Evolutionary conservation across 805 yeast species (phyloP).

Genomic region (Vanderwaltozyma yarrowii): DNA sequence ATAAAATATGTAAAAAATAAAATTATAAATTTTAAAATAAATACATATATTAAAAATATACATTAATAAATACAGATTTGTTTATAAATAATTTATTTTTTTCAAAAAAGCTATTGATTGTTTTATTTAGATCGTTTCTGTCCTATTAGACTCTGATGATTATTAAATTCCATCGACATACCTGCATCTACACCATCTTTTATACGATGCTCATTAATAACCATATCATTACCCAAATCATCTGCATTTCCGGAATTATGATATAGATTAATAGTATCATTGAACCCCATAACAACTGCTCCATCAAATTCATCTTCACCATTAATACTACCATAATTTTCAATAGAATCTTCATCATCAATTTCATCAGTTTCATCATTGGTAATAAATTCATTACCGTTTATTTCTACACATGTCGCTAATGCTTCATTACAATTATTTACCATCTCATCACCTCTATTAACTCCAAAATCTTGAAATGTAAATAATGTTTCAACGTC

Average conservation of each 20-base stretch:
- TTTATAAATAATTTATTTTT: no score
- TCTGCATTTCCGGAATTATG: conserved; percentile 21
- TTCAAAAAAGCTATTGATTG: not conserved
- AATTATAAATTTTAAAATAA: no score
- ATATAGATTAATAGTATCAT: conserved; percentile 13
- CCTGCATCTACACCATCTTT: conserved; percentile 15
- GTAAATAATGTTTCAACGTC: conserved; percentile 30
- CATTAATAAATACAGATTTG: no score
- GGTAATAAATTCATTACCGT: conserved; percentile 8
- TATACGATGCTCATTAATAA: conserved; percentile 4
- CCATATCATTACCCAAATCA: conserved; percentile 15
- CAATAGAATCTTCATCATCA: conserved; percentile 1
- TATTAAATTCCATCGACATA: conserved; percentile 18
- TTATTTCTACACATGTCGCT: conserved; percentile 27
- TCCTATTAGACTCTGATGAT: conserved; percentile 6
- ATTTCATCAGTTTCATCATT: conserved; percentile 4
- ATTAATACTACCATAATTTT: not conserved
- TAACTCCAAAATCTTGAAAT: conserved; percentile 30
- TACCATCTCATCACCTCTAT: conserved; percentile 33
- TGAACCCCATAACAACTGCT: conserved; percentile 11
- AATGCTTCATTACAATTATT: conserved; percentile 30
- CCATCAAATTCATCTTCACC: not conserved
- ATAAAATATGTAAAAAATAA: no score
- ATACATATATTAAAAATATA: no score
- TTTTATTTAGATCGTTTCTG: conserved; percentile 4